Percentiles rank a stretch among this genome's conserved stretches.
Evolutionary conservation across 805 yeast genomes (phyloP).

Genomic region (Starmera quercuum): DNA sequence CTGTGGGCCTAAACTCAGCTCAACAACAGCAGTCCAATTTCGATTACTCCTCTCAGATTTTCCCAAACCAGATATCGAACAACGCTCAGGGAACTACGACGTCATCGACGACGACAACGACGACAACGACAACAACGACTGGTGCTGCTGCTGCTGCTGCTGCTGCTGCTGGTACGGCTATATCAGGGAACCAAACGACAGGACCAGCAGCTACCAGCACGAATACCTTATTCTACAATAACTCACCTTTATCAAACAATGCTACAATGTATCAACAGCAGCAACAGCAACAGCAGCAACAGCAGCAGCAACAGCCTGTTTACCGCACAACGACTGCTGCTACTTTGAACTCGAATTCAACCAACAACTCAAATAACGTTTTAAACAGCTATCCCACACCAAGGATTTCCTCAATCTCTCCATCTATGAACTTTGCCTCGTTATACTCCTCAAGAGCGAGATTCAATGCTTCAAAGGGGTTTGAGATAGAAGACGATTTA

Average conservation of each 20-base stretch:
- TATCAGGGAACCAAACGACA: no score
- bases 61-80: no score
- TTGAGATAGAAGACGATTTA: conserved; percentile 55
- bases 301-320: conserved; percentile 5
- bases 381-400: conserved; percentile 11
- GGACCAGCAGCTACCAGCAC: no score
- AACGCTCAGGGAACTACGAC: background rate
- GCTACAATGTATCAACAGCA: conserved; percentile 3
- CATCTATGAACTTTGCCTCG: conserved; percentile 20
- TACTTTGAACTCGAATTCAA: background rate
- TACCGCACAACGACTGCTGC: background rate
- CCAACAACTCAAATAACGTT: background rate
- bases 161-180: no score
- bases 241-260: conserved; percentile 7
- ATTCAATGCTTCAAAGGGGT: conserved; percentile 50
- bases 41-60: no score
- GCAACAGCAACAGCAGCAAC: conserved; percentile 4
- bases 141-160: background rate
- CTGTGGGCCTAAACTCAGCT: no score
- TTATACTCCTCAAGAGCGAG: conserved; percentile 44
- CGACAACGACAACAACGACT: background rate
- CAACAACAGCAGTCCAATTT: no score
- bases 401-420: conserved; percentile 11
- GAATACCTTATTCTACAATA: conserved; percentile 8
- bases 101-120: background rate